These are phyloP conservation scores for Monascus ruber DNA, from an alignment of 2,329 filamentous ascomycete species.

Conservation along the genomic window DNA sequence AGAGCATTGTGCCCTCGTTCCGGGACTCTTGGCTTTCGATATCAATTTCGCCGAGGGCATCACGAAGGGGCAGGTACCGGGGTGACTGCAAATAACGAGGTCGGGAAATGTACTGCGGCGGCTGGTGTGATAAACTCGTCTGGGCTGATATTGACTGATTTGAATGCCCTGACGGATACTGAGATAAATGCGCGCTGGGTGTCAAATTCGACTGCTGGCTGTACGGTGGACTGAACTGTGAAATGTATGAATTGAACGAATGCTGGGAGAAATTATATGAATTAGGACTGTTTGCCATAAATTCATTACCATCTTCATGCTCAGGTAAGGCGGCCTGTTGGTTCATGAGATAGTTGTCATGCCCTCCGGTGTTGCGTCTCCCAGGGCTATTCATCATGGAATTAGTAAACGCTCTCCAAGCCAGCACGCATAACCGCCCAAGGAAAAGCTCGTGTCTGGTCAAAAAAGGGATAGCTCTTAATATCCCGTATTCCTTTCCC, in stretches of 20 bases:
- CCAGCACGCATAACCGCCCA: neutral
- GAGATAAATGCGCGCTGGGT: slow-evolving; percentile 15
- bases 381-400: slow-evolving; percentile 29
- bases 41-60: slow-evolving; percentile 23
- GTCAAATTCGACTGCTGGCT: slow-evolving; percentile 21
- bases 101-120: slow-evolving; percentile 21
- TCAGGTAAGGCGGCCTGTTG: slow-evolving; percentile 21
- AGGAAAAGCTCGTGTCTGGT: neutral
- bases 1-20: slow-evolving; percentile 32
- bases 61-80: slow-evolving; percentile 24
- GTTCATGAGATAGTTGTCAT: slow-evolving; percentile 22
- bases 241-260: slow-evolving; percentile 26
- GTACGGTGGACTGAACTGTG: slow-evolving; percentile 25
- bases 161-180: slow-evolving; percentile 21
- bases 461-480: neutral
- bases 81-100: slow-evolving; percentile 20
- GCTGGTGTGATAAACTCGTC: slow-evolving; percentile 20
- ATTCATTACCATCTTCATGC: slow-evolving; percentile 20
- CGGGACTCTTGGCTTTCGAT: slow-evolving; percentile 35
- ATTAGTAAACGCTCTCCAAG: neutral
- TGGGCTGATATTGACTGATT: slow-evolving; percentile 21
- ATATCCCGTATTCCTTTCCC: neutral
- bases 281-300: slow-evolving; percentile 15
- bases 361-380: slow-evolving; percentile 26
- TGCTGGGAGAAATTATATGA: slow-evolving; percentile 23